phyloP scores from a whole-genome alignment of 2,329 filamentous ascomycete genomes.

The Monosporascus sp. region DNA sequence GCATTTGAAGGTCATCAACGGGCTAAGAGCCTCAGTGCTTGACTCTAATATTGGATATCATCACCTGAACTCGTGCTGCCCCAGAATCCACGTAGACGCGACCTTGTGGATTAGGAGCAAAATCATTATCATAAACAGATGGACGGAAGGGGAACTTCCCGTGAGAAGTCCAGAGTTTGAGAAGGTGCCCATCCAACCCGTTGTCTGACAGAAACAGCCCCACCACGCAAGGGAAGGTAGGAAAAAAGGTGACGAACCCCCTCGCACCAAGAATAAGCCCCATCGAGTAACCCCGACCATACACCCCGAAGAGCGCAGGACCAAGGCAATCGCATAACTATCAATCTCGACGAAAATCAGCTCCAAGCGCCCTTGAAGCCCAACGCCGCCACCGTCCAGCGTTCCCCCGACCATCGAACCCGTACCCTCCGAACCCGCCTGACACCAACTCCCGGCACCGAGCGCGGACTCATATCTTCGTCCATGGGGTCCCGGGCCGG shows the following conservation, averaged over 20 bases:
- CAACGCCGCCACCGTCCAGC: constrained; percentile 3
- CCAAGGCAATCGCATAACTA: constrained; percentile 95
- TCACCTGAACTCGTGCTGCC: constrained; percentile 62
- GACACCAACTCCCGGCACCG: constrained; percentile 16
- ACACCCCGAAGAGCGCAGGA: constrained; percentile 30
- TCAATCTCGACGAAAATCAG: constrained; percentile 80
- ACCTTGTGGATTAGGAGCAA: too few relatives aligned
- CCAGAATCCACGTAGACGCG: neutral
- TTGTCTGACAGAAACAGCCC: neutral
- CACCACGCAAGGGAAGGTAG: constrained; percentile 23
- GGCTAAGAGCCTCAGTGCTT: constrained; percentile 76
- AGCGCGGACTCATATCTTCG: constrained; percentile 86
- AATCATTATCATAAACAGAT: constrained; percentile 8
- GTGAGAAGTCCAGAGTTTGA: constrained; percentile 28
- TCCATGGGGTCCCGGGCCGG: constrained; percentile 53
- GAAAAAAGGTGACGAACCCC: constrained; percentile 51
- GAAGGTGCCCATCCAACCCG: constrained; percentile 1
- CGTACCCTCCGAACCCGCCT: constrained; percentile 12
- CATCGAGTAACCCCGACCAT: constrained; percentile 86
- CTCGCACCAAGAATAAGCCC: constrained; percentile 99
- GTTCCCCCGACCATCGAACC: constrained; percentile 23
- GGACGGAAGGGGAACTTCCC: constrained; percentile 19
- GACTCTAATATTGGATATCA: constrained; percentile 96
- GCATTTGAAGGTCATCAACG: constrained; percentile 41
- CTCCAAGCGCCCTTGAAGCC: too few relatives aligned